Percentiles rank a stretch among this genome's conserved stretches.
These are phyloP conservation scores for Kurtzmaniella quercitrusa DNA, from an alignment of 1,139 yeast species.

Conservation along the genomic window DNA sequence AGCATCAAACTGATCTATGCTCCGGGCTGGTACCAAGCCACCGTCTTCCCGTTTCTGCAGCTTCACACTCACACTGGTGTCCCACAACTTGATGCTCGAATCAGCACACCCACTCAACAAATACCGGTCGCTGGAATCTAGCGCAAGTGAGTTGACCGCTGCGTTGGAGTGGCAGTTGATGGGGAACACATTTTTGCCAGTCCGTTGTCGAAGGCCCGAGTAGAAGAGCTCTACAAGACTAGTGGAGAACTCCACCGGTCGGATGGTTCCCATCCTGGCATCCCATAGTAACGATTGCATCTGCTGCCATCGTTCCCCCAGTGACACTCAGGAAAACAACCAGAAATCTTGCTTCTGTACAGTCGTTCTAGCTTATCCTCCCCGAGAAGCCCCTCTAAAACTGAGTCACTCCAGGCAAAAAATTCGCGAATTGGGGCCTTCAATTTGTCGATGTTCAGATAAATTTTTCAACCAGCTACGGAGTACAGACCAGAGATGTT, in stretches of 20 bases:
- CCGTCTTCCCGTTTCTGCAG: conserved; percentile 10
- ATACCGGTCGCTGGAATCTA: conserved; percentile 54
- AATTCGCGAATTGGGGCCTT: not conserved
- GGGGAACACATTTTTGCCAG: conserved; percentile 29
- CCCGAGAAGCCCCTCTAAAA: not conserved
- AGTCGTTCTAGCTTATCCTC: not conserved
- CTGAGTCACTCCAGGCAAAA: not conserved
- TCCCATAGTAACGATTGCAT: conserved; percentile 42
- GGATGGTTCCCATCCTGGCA: conserved; percentile 23
- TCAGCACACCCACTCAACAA: conserved; percentile 77
- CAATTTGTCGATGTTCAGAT: not conserved
- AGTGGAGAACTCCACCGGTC: conserved; percentile 32
- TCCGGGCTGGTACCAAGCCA: too few species aligned
- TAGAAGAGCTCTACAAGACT: conserved; percentile 40
- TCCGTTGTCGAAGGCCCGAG: conserved; percentile 22
- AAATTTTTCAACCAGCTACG: not conserved
- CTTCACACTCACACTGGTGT: conserved; percentile 18
- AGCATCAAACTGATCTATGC: too few species aligned
- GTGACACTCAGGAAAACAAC: conserved; percentile 1
- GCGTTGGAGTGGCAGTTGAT: conserved; percentile 36
- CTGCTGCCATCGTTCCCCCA: conserved; percentile 6
- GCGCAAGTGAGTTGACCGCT: conserved; percentile 60
- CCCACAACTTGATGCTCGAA: conserved; percentile 66
- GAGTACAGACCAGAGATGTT: conserved; percentile 48
- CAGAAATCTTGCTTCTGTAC: not conserved